These are phyloP conservation scores for Plasmopara muralis DNA, from an alignment of 352 stramenopile genomes.

Conservation along the genomic window DNA sequence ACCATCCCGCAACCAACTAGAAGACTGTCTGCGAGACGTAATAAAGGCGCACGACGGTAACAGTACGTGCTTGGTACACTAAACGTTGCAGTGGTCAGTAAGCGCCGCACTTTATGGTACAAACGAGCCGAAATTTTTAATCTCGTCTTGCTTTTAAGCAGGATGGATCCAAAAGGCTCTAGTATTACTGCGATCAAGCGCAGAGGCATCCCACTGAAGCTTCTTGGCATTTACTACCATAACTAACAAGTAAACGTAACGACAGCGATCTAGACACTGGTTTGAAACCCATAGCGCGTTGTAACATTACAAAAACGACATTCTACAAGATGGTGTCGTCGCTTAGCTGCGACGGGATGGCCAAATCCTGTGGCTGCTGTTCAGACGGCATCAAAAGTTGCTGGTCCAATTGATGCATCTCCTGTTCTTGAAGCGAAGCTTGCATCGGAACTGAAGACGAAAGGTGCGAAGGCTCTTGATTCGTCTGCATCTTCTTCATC, in stretches of 20 bases:
- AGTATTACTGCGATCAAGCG: conserved; percentile 13
- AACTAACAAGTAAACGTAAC: conserved; percentile 9
- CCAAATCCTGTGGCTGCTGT: conserved; percentile 17
- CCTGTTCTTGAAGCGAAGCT: conserved; percentile 13
- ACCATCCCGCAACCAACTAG: conserved; percentile 22
- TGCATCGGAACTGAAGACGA: conserved; percentile 10
- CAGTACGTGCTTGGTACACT: not conserved
- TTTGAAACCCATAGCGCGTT: conserved; percentile 4
- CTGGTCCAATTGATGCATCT: conserved; percentile 25
- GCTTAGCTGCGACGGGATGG: conserved; percentile 21
- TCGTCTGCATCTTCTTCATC: conserved; percentile 13
- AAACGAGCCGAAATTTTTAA: too few relatives aligned
- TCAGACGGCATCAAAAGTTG: conserved; percentile 28
- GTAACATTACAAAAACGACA: conserved; percentile 10
- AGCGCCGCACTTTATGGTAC: too few relatives aligned
- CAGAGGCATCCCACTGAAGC: conserved; percentile 5
- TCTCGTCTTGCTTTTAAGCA: not conserved
- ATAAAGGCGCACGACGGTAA: not conserved
- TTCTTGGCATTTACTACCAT: not conserved
- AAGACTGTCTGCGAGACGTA: conserved; percentile 5
- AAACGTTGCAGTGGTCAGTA: not conserved
- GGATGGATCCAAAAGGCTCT: not conserved
- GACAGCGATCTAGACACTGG: conserved; percentile 3
- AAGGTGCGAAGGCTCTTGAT: conserved; percentile 10
- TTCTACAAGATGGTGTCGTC: conserved; percentile 27